Percentiles rank a stretch among this genome's conserved stretches.
Evolutionary conservation across 2,329 filamentous ascomycete genomes (phyloP).

Genomic region (Epichloe sibirici): DNA sequence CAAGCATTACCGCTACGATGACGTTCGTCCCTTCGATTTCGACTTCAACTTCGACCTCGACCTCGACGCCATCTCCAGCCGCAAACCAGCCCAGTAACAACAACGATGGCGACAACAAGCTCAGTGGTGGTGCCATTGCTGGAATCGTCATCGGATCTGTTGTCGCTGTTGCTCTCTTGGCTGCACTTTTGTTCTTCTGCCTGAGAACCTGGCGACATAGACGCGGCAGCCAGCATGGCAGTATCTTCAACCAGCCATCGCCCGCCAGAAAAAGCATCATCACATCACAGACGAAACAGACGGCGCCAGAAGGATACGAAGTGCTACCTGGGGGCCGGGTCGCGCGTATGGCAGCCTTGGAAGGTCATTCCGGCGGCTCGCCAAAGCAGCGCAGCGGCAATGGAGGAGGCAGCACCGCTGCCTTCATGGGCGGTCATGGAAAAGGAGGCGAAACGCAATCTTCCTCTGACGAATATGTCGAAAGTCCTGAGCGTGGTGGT

Average conservation of each 20-base stretch:
- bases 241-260: conserved; percentile 81
- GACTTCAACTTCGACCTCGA: conserved; percentile 31
- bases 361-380: conserved; percentile 56
- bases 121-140: conserved; percentile 82
- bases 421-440: conserved; percentile 31
- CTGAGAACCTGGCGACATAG: conserved; percentile 37
- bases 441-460: conserved; percentile 43
- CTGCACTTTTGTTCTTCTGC: conserved; percentile 57
- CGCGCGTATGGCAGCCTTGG: conserved; percentile 88
- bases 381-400: conserved; percentile 38
- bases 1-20: conserved; percentile 59
- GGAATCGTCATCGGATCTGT: conserved; percentile 79
- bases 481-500: conserved; percentile 52
- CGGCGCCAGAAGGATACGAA: conserved; percentile 47
- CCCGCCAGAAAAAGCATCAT: conserved; percentile 44
- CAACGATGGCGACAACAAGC: conserved; percentile 21
- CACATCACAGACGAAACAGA: conserved; percentile 25
- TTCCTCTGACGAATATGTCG: conserved; percentile 60
- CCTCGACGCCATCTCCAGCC: conserved; percentile 16
- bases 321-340: conserved; percentile 79
- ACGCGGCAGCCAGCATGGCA: conserved; percentile 51
- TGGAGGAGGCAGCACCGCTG: conserved; percentile 23
- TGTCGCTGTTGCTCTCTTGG: conserved; percentile 56
- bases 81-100: conserved; percentile 14
- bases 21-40: conserved; percentile 39